phyloP scores from a whole-genome alignment of 108 stramenopile genomes.

The Pseudonitzschia pungens region DNA sequence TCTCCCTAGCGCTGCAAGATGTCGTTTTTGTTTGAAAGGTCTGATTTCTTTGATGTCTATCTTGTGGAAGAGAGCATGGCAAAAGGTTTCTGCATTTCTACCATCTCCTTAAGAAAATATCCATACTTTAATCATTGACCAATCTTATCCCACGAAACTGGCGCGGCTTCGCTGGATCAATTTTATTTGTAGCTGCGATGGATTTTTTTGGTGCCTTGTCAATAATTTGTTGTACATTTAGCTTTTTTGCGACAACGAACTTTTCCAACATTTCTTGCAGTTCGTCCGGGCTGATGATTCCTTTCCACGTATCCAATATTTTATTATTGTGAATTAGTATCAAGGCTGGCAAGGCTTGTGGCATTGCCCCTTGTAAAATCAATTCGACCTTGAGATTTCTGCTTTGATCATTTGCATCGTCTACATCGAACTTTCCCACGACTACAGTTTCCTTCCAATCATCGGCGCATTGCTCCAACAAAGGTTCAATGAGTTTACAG shows the following conservation, averaged over 20 bases:
- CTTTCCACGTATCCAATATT: slow-evolving; percentile 36
- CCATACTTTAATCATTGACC: background rate
- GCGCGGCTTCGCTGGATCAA: background rate
- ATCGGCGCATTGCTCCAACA: slow-evolving; percentile 42
- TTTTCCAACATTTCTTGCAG: slow-evolving; percentile 53
- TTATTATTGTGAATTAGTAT: slow-evolving; percentile 44
- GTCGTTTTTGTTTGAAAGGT: no score
- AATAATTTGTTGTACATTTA: background rate
- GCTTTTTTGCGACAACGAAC: slow-evolving; percentile 19
- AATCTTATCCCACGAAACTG: background rate
- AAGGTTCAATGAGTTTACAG: slow-evolving; percentile 67
- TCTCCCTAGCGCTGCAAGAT: no score
- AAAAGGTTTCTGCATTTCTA: no score
- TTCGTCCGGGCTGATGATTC: slow-evolving; percentile 41
- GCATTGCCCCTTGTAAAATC: slow-evolving; percentile 55
- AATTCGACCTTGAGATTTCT: slow-evolving; percentile 60
- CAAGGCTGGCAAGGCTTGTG: slow-evolving; percentile 56
- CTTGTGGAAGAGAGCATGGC: no score
- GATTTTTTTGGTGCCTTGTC: background rate
- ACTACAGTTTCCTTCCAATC: slow-evolving; percentile 42
- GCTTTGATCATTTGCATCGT: slow-evolving; percentile 30
- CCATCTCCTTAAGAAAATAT: background rate
- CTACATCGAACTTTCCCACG: slow-evolving; percentile 60
- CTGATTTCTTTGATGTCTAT: no score
- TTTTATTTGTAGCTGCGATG: background rate